A percentile compares a stretch with the other conserved stretches of the same genome.
These are phyloP conservation scores for Rhodotorula kratochvilovae DNA, from an alignment of 768 basidiomycete species.

Conservation along the genomic window DNA sequence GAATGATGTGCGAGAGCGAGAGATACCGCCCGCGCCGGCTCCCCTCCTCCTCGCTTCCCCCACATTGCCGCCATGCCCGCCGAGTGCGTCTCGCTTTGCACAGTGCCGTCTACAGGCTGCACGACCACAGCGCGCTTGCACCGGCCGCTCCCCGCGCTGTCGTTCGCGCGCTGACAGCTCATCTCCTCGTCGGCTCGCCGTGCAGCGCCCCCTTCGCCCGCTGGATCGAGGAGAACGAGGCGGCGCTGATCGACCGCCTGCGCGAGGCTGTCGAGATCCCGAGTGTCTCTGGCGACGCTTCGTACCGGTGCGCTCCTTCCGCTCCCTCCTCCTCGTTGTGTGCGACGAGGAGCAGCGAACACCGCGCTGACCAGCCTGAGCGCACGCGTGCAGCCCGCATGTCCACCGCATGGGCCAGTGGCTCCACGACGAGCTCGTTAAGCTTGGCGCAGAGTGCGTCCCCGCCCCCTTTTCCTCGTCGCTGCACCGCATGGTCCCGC, in stretches of 20 bases:
- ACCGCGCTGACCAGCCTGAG: background rate
- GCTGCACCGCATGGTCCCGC: background rate
- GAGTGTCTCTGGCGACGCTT: constrained; percentile 8
- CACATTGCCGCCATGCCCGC: background rate
- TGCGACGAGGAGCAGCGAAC: background rate
- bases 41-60: background rate
- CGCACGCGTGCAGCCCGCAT: constrained; percentile 8
- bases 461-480: background rate
- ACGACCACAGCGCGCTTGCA: no score
- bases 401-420: constrained; percentile 67
- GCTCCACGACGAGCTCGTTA: constrained; percentile 66
- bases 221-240: constrained; percentile 67
- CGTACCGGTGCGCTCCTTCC: constrained; percentile 4
- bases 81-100: background rate
- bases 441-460: constrained; percentile 57
- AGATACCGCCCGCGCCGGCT: no score
- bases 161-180: background rate
- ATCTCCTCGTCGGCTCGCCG: background rate
- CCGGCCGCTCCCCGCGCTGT: background rate
- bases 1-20: no score
- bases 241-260: constrained; percentile 58
- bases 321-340: background rate
- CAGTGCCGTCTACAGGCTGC: no score
- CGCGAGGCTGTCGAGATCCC: constrained; percentile 39
- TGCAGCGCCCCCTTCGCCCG: constrained; percentile 37